Conservation (phyloP, 176 grass and related monocot species). For the Otatea glauca region DNA sequence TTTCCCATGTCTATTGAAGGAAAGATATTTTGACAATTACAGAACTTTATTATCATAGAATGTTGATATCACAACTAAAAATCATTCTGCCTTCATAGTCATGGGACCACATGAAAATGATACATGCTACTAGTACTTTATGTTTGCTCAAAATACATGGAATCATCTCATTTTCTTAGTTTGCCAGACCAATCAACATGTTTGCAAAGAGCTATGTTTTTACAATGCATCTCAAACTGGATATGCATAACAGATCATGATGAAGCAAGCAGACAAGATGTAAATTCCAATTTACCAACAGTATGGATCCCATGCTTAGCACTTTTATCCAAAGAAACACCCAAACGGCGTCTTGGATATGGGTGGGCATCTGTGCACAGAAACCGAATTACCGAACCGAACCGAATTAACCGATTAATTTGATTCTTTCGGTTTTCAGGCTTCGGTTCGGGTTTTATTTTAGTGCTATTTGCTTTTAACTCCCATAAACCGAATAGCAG, state of each 20-base stretch:
- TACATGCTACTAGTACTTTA: constrained; percentile 27
- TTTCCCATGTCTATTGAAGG: constrained; percentile 20
- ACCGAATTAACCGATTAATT: too few species aligned
- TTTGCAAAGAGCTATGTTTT: neutral
- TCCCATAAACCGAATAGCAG: too few species aligned
- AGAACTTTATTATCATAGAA: constrained; percentile 37
- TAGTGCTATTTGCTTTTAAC: too few species aligned
- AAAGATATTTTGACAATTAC: constrained; percentile 38
- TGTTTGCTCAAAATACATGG: constrained; percentile 34
- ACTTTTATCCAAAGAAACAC: neutral
- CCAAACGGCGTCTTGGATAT: neutral
- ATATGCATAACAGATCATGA: constrained; percentile 31
- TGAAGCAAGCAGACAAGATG: constrained; percentile 6
- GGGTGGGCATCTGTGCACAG: too few species aligned
- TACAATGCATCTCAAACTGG: constrained; percentile 21
- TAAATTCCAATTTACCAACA: constrained; percentile 9
- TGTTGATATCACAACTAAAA: constrained; percentile 41
- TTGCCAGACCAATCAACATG: constrained; percentile 11
- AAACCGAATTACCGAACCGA: too few species aligned
- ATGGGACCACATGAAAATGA: constrained; percentile 29
- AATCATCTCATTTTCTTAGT: constrained; percentile 14
- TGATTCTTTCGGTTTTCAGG: too few species aligned
- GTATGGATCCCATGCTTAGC: neutral
- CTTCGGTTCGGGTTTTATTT: too few species aligned
- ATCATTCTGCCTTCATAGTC: constrained; percentile 27